Conservation (phyloP, 495 filamentous ascomycete genomes). For the Xylaria bambusicola region DNA sequence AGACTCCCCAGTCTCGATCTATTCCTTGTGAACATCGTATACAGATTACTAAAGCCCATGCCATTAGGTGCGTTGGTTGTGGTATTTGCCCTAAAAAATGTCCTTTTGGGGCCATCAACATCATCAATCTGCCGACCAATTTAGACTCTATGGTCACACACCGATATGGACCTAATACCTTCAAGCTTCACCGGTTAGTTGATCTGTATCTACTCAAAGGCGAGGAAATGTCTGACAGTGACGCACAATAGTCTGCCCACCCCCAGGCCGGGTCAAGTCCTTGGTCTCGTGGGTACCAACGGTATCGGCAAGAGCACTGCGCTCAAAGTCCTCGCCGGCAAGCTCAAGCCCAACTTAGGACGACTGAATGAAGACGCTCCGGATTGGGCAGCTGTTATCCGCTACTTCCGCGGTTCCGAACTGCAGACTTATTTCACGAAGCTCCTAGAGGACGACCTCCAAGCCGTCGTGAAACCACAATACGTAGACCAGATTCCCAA, state of each 20-base stretch:
- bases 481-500: constrained; percentile 98
- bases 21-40: too few species aligned
- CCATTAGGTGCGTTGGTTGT: too few species aligned
- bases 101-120: constrained; percentile 98
- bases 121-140: constrained; percentile 99
- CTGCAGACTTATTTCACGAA: constrained; percentile 99
- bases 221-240: too few species aligned
- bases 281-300: constrained; percentile 96
- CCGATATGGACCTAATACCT: constrained; percentile 98
- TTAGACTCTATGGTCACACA: constrained; percentile 97
- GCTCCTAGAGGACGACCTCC: constrained; percentile 91
- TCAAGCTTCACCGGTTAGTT: constrained; percentile 98
- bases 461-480: constrained; percentile 97
- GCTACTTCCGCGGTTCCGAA: constrained; percentile 96
- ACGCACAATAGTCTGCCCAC: constrained; percentile 94
- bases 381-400: constrained; percentile 98
- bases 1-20: too few species aligned
- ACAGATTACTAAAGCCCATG: too few species aligned
- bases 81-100: constrained; percentile 99
- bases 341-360: constrained; percentile 96
- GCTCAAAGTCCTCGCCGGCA: constrained; percentile 95
- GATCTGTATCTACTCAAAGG: too few species aligned
- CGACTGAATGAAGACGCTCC: constrained; percentile 94
- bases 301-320: constrained; percentile 99
- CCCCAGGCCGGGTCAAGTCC: constrained; percentile 92